Conservation (phyloP, 495 filamentous ascomycete species). For the Tricharina praecox region DNA sequence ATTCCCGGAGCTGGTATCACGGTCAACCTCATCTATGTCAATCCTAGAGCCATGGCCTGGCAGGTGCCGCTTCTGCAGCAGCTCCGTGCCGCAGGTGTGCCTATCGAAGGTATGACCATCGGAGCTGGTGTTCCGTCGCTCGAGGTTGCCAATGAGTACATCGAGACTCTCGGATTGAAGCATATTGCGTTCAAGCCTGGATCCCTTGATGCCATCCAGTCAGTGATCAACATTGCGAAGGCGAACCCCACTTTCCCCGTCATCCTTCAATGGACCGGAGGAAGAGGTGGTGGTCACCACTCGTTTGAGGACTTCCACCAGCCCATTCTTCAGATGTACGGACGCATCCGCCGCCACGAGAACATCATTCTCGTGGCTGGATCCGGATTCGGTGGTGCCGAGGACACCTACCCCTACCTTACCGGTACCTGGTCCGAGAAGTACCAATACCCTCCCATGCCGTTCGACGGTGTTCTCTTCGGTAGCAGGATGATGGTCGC, state of each 20-base stretch:
- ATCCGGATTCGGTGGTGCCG: constrained; percentile 78
- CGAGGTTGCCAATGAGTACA: constrained; percentile 86
- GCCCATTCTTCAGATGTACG: constrained; percentile 82
- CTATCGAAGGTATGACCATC: constrained; percentile 87
- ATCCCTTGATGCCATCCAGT: constrained; percentile 72
- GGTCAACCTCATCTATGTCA: constrained; percentile 92
- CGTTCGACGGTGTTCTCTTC: constrained; percentile 78
- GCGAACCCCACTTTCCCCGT: constrained; percentile 80
- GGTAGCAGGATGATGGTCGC: constrained; percentile 89
- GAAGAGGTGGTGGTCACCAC: constrained; percentile 84
- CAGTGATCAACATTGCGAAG: constrained; percentile 82
- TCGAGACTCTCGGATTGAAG: constrained; percentile 81
- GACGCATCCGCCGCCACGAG: constrained; percentile 57
- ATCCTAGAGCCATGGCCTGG: constrained; percentile 90
- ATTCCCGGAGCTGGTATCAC: constrained; percentile 85
- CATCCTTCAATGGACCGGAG: constrained; percentile 87
- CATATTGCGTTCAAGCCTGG: constrained; percentile 93
- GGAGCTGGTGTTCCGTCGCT: constrained; percentile 88
- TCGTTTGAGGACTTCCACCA: constrained; percentile 92
- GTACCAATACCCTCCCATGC: constrained; percentile 85
- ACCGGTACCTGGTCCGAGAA: constrained; percentile 71
- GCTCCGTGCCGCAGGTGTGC: constrained; percentile 71
- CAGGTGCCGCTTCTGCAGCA: constrained; percentile 82
- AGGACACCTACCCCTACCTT: constrained; percentile 86
- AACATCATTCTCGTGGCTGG: constrained; percentile 83